Conservation (phyloP, 805 yeast genomes). For the Starmerella davenportii region DNA sequence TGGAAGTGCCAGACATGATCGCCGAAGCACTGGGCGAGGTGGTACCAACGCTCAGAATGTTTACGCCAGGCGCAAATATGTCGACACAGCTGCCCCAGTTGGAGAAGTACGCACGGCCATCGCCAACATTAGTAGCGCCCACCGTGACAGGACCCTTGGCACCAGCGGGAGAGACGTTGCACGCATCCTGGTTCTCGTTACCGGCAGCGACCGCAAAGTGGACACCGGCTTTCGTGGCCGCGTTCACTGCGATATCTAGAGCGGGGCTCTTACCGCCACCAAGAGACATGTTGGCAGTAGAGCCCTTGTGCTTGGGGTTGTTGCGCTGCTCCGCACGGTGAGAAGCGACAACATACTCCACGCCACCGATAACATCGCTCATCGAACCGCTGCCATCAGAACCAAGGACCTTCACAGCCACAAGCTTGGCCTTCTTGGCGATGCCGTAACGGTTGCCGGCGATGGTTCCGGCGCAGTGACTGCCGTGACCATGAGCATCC, state of each 20-base stretch:
- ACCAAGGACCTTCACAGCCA: slow-evolving; percentile 43
- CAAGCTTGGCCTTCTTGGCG: slow-evolving; percentile 38
- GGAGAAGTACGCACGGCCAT: slow-evolving; percentile 84
- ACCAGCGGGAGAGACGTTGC: slow-evolving; percentile 80
- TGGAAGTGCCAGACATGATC: slow-evolving; percentile 70
- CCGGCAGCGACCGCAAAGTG: slow-evolving; percentile 96
- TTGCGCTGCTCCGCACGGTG: slow-evolving; percentile 29
- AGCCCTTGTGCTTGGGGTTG: slow-evolving; percentile 20
- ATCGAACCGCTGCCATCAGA: slow-evolving; percentile 38
- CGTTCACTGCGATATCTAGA: slow-evolving; percentile 71
- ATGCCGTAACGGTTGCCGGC: slow-evolving; percentile 37
- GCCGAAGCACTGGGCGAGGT: slow-evolving; percentile 20
- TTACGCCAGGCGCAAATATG: slow-evolving; percentile 90
- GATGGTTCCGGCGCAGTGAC: slow-evolving; percentile 45
- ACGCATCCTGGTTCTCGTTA: slow-evolving; percentile 83
- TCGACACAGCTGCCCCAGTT: slow-evolving; percentile 94
- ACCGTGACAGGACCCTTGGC: slow-evolving; percentile 50
- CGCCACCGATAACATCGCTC: slow-evolving; percentile 43
- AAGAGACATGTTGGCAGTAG: slow-evolving; percentile 62
- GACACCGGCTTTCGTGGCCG: slow-evolving; percentile 74
- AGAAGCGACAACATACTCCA: slow-evolving; percentile 54
- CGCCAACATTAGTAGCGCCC: slow-evolving; percentile 83
- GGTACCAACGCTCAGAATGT: slow-evolving; percentile 42
- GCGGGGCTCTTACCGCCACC: slow-evolving; percentile 89
- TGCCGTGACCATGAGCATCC: slow-evolving; percentile 42